A percentile compares a stretch with the other conserved stretches of the same genome.
These are phyloP conservation scores for Fraxinus nigra DNA, from an alignment of 305 asterid species.

Conservation along the genomic window DNA sequence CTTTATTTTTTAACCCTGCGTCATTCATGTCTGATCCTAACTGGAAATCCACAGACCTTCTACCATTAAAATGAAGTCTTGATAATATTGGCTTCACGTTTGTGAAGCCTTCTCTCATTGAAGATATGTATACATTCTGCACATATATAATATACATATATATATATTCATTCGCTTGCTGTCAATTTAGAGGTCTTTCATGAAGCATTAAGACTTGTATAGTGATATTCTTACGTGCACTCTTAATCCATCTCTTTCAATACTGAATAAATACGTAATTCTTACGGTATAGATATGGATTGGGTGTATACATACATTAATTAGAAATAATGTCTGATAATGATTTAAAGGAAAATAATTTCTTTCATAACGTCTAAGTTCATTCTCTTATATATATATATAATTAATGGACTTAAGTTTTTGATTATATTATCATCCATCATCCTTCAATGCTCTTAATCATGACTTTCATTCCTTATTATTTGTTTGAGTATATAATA, in stretches of 20 bases:
- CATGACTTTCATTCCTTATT: background rate
- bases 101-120: background rate
- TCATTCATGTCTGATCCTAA: background rate
- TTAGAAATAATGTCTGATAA: background rate
- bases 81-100: too few species aligned
- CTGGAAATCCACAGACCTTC: background rate
- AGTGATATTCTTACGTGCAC: background rate
- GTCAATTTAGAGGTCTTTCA: background rate
- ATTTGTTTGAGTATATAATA: background rate
- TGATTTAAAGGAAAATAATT: background rate
- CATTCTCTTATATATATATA: background rate
- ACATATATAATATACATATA: too few species aligned
- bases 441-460: background rate
- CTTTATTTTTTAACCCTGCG: too few species aligned
- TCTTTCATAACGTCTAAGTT: background rate
- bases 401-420: background rate
- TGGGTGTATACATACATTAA: background rate
- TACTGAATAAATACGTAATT: background rate
- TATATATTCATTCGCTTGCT: background rate
- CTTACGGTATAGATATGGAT: background rate
- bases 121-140: background rate
- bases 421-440: background rate
- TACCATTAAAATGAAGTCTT: too few species aligned
- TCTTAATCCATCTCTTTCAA: background rate
- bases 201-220: background rate